phyloP scores from a whole-genome alignment of 1,139 yeast genomes.

The Sugiyamaella novakii region DNA sequence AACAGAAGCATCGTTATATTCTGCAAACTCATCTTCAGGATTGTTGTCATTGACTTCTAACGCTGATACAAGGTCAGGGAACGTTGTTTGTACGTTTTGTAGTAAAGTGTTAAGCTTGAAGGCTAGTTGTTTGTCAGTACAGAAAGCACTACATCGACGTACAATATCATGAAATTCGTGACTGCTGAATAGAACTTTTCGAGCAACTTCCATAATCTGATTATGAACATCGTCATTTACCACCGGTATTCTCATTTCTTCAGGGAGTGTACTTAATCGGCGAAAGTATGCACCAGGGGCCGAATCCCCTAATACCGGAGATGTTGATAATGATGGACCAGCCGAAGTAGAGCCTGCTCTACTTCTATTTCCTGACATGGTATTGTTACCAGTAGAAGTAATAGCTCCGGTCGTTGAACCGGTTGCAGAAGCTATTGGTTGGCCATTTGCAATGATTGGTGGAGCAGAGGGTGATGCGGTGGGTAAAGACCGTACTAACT shows the following conservation, averaged over 20 bases:
- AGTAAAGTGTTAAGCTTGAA: constrained; percentile 59
- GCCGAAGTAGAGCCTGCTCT: constrained; percentile 19
- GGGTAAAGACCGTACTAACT: not conserved
- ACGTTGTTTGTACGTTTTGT: constrained; percentile 51
- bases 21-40: constrained; percentile 14
- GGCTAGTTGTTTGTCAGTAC: constrained; percentile 63
- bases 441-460: not conserved
- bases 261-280: constrained; percentile 69
- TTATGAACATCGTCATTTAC: constrained; percentile 17
- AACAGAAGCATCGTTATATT: constrained; percentile 16
- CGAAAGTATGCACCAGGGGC: constrained; percentile 61
- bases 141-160: constrained; percentile 65
- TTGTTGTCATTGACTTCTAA: constrained; percentile 30
- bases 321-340: constrained; percentile 18
- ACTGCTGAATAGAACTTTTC: constrained; percentile 47
- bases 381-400: not conserved
- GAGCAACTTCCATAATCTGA: constrained; percentile 37
- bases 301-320: constrained; percentile 39
- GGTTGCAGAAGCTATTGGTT: constrained; percentile 46
- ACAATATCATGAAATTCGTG: constrained; percentile 73
- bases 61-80: constrained; percentile 34
- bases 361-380: constrained; percentile 2
- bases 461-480: not conserved
- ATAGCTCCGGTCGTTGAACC: constrained; percentile 34
- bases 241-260: constrained; percentile 40